Evolutionary conservation across 1,139 yeast species (phyloP).

Genomic region (Yamadazyma dendronema): DNA sequence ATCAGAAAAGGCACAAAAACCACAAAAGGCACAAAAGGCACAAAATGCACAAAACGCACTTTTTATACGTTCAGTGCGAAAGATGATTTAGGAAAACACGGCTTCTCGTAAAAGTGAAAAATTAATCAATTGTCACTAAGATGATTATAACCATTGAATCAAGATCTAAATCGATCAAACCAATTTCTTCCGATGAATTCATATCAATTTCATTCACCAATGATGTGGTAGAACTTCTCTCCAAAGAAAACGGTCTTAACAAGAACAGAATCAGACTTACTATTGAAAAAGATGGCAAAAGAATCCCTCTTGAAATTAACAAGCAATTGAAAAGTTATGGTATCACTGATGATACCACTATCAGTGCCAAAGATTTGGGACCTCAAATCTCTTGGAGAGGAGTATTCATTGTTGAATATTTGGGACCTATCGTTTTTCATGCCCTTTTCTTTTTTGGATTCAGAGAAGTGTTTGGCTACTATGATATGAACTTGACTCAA

Average conservation of each 20-base stretch:
- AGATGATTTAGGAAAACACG: no score
- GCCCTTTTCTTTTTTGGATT: constrained; percentile 53
- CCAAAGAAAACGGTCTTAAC: constrained; percentile 37
- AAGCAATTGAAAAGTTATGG: constrained; percentile 34
- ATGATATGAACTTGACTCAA: constrained; percentile 12
- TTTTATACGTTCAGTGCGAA: no score
- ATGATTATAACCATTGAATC: constrained; percentile 45
- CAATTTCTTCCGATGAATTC: constrained; percentile 35
- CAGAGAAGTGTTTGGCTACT: constrained; percentile 7
- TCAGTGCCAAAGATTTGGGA: constrained; percentile 77
- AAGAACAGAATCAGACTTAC: constrained; percentile 37
- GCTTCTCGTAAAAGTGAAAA: no score
- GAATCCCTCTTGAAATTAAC: constrained; percentile 31
- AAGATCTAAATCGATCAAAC: constrained; percentile 50
- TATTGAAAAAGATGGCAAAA: constrained; percentile 29
- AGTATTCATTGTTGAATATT: constrained; percentile 80
- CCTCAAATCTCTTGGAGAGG: constrained; percentile 92
- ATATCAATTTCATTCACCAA: constrained; percentile 27
- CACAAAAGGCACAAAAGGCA: no score
- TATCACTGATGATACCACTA: constrained; percentile 24
- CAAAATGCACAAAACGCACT: no score
- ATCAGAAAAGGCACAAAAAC: no score
- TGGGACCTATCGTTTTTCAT: constrained; percentile 86
- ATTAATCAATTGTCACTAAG: no score
- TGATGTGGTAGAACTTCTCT: constrained; percentile 37